These are phyloP conservation scores for Russula sp. DNA, from an alignment of 768 basidiomycete species.

Conservation along the genomic window DNA sequence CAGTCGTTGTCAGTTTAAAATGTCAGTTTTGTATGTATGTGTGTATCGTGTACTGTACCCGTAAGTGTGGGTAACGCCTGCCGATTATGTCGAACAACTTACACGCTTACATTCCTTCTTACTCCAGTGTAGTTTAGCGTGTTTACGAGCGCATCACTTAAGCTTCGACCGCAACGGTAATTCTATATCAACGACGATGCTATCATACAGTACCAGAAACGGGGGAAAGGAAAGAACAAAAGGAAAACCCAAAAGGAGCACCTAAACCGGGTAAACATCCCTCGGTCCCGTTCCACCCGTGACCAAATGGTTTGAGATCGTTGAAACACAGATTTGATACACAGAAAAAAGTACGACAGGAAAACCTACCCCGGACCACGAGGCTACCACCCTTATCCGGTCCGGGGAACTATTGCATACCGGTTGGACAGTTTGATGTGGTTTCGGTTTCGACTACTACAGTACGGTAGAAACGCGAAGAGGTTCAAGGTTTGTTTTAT, in stretches of 20 bases:
- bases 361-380: neutral
- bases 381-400: neutral
- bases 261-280: neutral
- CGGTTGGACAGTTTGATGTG: neutral
- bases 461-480: neutral
- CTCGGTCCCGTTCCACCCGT: too few relatives aligned
- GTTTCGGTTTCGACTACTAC: neutral
- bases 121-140: neutral
- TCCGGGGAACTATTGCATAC: neutral
- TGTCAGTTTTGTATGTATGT: neutral
- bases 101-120: neutral
- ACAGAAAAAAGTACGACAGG: neutral
- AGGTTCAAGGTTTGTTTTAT: neutral
- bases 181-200: neutral
- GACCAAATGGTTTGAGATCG: neutral
- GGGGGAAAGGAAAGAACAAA: neutral
- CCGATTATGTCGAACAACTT: neutral
- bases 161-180: neutral
- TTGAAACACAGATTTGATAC: neutral
- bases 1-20: neutral
- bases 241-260: neutral
- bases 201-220: neutral
- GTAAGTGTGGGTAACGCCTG: neutral
- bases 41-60: too few relatives aligned
- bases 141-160: neutral